Base-by-base conservation (phyloP, 1,284 basidiomycete species). In the Clitocybe nebularis region DNA sequence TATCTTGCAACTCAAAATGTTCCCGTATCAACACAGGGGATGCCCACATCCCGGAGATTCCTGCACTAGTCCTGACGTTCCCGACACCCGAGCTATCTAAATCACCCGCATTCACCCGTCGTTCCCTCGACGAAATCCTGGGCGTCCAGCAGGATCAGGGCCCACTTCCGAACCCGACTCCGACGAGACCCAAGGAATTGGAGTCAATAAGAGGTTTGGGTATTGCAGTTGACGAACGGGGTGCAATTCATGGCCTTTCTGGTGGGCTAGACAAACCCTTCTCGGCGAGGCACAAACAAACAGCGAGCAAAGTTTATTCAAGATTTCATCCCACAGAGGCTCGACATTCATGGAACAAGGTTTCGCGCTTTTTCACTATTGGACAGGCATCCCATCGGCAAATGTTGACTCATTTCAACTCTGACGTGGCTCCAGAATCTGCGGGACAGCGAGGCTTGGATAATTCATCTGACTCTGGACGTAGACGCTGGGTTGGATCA, bases 21-120 rank as follows among this genome's bases (percentile, higher is more conserved):
- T 23, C 16, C 5, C 8, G 13, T 24, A 28, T 13, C 2, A 41
- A 25, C 17, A 10, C 8, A 23, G 30, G 13, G 14, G 37, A 38
- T 39, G 24, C 22, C 13, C n/a, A 23, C 26, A 9, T 17, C 10
- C 21, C 42, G 4, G 9, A 6, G 13, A 44, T 49, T 8, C 50
- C 51, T 8, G 34, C 43, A 14, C 48, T 63, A 33, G 53, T 55
- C 25, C 43, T 62, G 45, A 63, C 61, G n/a, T 49, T 46, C 1
- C 59, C 59, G 1, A 61, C 58, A 11, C 61, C 61, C 4, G 54
- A 62, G 17, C 45, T 53, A 19, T 48, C 41, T 10, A 33, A 42
- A 16, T 23, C 29, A 8, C 21, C 23, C 5, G 23, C 3, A 13
- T 11, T 35, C 38, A 11, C 24, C 23, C 10, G 11, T 28, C 11